Evolutionary conservation across 1,284 basidiomycete species (phyloP).

Genomic region (Rhodofomes roseus): DNA sequence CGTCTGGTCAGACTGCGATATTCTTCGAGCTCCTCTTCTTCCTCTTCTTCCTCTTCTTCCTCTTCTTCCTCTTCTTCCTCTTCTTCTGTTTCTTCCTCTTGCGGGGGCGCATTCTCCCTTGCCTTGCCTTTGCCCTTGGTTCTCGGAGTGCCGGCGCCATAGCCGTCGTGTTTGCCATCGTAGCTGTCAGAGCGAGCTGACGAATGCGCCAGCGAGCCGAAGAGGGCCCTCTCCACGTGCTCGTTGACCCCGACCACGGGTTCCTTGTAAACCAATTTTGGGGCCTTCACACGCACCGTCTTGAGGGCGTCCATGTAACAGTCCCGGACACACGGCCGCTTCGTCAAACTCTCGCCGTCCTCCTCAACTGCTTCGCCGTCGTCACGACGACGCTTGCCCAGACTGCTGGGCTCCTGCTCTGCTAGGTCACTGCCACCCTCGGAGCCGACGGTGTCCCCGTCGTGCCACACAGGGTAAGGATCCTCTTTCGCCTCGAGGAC

Average conservation of each 20-base stretch:
- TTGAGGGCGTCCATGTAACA: neutral
- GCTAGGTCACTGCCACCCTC: conserved; percentile 27
- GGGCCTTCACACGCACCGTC: neutral
- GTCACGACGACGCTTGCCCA: neutral
- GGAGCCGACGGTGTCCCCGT: conserved; percentile 16
- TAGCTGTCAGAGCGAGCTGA: too few species aligned
- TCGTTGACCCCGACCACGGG: too few species aligned
- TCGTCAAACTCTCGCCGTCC: neutral
- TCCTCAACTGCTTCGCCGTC: neutral
- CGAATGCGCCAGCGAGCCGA: too few species aligned
- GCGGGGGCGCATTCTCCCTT: too few species aligned
- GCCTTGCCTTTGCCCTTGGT: too few species aligned
- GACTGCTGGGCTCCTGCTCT: neutral
- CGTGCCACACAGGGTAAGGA: neutral
- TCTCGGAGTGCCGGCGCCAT: too few species aligned
- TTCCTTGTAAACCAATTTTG: neutral
- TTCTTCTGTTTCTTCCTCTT: too few species aligned
- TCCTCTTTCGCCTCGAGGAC: conserved; percentile 13
- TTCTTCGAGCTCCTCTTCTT: neutral
- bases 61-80: too few species aligned
- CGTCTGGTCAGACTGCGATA: neutral
- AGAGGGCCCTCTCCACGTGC: too few species aligned
- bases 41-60: neutral
- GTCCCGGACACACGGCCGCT: conserved; percentile 11
- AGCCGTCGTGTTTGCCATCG: too few species aligned